These are phyloP conservation scores for Trifolium repens DNA, from an alignment of 306 rosid species.

Conservation along the genomic window DNA sequence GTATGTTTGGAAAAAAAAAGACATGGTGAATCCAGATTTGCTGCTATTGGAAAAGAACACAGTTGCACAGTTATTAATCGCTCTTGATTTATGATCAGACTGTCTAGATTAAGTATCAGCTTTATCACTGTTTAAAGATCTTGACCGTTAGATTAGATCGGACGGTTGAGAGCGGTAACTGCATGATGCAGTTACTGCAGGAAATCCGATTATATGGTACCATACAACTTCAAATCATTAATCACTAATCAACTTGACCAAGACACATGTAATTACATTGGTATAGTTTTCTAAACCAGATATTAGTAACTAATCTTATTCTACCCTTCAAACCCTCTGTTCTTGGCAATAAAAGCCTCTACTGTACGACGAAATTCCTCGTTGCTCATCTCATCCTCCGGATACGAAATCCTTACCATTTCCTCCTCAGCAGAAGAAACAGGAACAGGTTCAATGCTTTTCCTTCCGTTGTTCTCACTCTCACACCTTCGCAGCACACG, in stretches of 20 bases:
- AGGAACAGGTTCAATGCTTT: conserved; percentile 12
- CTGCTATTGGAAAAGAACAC: too few species aligned
- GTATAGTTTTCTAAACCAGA: background rate
- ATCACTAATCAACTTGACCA: background rate
- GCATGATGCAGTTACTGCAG: too few species aligned
- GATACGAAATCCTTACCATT: conserved; percentile 25
- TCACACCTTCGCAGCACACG: conserved; percentile 52
- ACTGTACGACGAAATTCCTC: conserved; percentile 82
- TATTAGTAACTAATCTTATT: conserved; percentile 41
- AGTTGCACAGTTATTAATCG: too few species aligned
- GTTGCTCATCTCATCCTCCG: conserved; percentile 70
- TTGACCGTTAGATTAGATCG: too few species aligned
- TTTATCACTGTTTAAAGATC: too few species aligned
- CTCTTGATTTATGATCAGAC: too few species aligned
- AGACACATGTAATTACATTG: background rate
- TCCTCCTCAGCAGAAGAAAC: conserved; percentile 26
- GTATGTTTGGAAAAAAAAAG: too few species aligned
- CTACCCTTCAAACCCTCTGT: conserved; percentile 70
- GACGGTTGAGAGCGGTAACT: too few species aligned
- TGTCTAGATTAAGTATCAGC: too few species aligned
- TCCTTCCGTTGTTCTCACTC: conserved; percentile 58
- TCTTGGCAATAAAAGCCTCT: conserved; percentile 82
- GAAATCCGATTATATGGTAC: too few species aligned
- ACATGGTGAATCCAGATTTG: too few species aligned
- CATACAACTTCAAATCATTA: too few species aligned